Conservation (phyloP, 768 basidiomycete genomes). For the Tricholoma saponaceum region DNA sequence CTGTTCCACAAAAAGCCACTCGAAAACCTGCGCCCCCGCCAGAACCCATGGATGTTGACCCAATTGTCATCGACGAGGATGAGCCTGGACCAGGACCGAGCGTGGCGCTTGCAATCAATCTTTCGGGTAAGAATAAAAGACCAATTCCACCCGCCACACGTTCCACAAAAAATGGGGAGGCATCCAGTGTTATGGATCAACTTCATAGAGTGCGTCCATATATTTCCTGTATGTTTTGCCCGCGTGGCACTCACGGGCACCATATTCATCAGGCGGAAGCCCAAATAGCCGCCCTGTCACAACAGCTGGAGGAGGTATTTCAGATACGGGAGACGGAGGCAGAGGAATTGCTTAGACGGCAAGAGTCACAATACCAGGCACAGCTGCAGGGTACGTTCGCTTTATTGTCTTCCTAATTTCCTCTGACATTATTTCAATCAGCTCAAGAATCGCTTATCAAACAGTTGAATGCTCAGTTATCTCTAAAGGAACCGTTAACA, state of each 20-base stretch:
- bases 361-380: conserved; percentile 47
- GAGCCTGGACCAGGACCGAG: conserved; percentile 5
- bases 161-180: conserved; percentile 6
- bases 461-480: conserved; percentile 51
- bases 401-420: background rate
- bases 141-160: conserved; percentile 3
- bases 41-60: conserved; percentile 19
- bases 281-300: conserved; percentile 43
- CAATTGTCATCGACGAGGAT: conserved; percentile 16
- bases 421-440: conserved; percentile 20
- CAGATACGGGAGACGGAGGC: conserved; percentile 61
- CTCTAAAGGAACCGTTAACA: conserved; percentile 51
- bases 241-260: background rate
- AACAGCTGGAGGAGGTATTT: conserved; percentile 57
- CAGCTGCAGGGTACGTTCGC: conserved; percentile 44
- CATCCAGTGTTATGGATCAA: conserved; percentile 18
- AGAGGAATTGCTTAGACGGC: conserved; percentile 48
- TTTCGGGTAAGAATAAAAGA: conserved; percentile 9
- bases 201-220: conserved; percentile 21
- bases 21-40: conserved; percentile 6
- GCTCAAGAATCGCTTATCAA: conserved; percentile 55
- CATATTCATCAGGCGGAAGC: conserved; percentile 28
- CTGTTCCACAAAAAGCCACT: conserved; percentile 18
- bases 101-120: conserved; percentile 5
- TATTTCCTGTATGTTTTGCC: background rate